phyloP scores from a whole-genome alignment of 371 early-diverging fungal genomes.

The Mortierella sp. region DNA sequence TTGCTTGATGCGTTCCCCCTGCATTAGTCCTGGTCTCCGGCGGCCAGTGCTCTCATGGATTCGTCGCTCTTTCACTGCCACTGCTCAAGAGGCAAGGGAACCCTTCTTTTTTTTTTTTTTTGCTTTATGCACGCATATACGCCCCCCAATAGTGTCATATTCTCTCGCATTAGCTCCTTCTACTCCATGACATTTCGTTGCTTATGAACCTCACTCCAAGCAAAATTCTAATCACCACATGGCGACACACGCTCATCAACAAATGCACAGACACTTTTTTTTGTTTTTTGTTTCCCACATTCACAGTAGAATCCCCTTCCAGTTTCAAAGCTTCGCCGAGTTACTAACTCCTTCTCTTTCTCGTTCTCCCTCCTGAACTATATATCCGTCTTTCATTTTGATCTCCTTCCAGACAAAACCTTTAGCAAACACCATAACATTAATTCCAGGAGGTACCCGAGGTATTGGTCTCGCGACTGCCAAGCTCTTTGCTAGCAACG shows the following conservation, averaged over 20 bases:
- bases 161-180: not conserved
- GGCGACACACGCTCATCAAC: not conserved
- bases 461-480: slow-evolving; percentile 82
- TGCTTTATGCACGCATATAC: not conserved
- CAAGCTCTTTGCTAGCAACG: slow-evolving; percentile 66
- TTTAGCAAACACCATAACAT: slow-evolving; percentile 58
- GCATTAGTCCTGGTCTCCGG: too few species aligned
- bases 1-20: not conserved
- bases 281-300: too few species aligned
- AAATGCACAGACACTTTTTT: too few species aligned
- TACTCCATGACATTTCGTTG: not conserved
- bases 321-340: not conserved
- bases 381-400: not conserved
- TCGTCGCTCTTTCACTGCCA: not conserved
- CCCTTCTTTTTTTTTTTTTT: too few species aligned
- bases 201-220: not conserved
- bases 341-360: not conserved
- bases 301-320: too few species aligned
- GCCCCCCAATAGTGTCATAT: too few species aligned
- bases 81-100: not conserved
- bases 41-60: not conserved
- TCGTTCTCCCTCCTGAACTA: not conserved
- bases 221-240: not conserved
- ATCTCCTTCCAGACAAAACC: slow-evolving; percentile 13
- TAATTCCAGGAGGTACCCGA: slow-evolving; percentile 81